Percentiles rank a stretch among this genome's conserved stretches.
These are phyloP conservation scores for Danielia reshetovae DNA, from an alignment of 805 yeast genomes.

Conservation along the genomic window DNA sequence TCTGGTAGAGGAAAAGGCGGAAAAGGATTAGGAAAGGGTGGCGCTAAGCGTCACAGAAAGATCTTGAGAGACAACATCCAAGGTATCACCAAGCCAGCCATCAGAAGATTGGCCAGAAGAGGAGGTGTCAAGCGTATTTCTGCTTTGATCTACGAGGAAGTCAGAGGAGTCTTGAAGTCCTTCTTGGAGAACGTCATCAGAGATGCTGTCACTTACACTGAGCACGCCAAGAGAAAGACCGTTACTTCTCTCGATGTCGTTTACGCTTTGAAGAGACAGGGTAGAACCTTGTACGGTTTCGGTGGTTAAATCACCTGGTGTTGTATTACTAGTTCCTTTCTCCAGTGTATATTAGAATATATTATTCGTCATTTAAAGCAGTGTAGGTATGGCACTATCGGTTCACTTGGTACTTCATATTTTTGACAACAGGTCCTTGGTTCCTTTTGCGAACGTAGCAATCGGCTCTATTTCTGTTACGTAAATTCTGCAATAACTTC, in stretches of 20 bases:
- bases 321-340: constrained; percentile 20
- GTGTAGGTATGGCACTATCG: too few species aligned
- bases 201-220: constrained; percentile 99
- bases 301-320: constrained; percentile 64
- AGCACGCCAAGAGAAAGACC: constrained; percentile 99
- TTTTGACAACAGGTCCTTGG: too few species aligned
- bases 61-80: constrained; percentile 98
- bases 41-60: constrained; percentile 99
- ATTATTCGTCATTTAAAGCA: constrained; percentile 14
- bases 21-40: constrained; percentile 99
- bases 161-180: constrained; percentile 92
- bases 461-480: too few species aligned
- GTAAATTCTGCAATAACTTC: too few species aligned
- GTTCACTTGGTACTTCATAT: too few species aligned
- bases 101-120: constrained; percentile 99
- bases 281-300: constrained; percentile 99
- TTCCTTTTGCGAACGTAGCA: too few species aligned
- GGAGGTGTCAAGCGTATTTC: constrained; percentile 99
- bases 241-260: constrained; percentile 98
- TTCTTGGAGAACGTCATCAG: constrained; percentile 97
- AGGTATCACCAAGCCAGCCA: constrained; percentile 99
- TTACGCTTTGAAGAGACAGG: constrained; percentile 99
- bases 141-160: constrained; percentile 97
- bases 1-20: constrained; percentile 99
- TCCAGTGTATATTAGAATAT: constrained; percentile 21